Conservation (phyloP, 1,284 basidiomycete genomes). For the Inonotus hispidus region DNA sequence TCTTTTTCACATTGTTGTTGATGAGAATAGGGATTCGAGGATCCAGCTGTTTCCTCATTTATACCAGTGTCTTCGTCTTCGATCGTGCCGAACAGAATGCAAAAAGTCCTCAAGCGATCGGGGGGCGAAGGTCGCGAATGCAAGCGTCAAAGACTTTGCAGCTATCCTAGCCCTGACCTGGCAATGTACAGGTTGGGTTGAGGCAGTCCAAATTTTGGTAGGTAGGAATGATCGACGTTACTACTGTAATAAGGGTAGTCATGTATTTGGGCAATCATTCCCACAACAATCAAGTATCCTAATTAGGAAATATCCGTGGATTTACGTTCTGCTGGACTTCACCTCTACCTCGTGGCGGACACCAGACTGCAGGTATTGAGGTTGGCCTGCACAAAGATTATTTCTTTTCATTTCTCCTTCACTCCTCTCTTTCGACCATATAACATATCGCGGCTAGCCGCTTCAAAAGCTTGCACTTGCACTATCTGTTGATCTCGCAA, state of each 20-base stretch:
- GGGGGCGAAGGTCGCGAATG: too few relatives aligned
- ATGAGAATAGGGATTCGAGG: conserved; percentile 91
- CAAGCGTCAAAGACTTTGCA: too few relatives aligned
- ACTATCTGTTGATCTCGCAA: not conserved
- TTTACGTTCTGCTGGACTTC: not conserved
- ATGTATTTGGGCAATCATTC: not conserved
- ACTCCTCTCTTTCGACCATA: not conserved
- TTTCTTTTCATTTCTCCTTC: not conserved
- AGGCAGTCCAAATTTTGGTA: not conserved
- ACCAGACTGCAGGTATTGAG: not conserved
- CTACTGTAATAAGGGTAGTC: too few relatives aligned
- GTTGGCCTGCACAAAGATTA: not conserved
- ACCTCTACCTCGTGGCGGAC: not conserved
- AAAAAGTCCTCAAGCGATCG: not conserved
- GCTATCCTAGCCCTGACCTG: not conserved
- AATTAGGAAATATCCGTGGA: not conserved
- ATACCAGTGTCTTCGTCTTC: not conserved
- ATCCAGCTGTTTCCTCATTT: conserved; percentile 83
- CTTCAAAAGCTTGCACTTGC: not conserved
- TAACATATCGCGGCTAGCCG: not conserved
- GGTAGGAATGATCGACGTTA: not conserved
- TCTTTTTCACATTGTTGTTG: conserved; percentile 88
- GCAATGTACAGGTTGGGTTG: not conserved
- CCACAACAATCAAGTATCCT: not conserved
- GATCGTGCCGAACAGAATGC: not conserved